Conservation (phyloP, 495 filamentous ascomycete species). For the Xylaria cubensis region DNA sequence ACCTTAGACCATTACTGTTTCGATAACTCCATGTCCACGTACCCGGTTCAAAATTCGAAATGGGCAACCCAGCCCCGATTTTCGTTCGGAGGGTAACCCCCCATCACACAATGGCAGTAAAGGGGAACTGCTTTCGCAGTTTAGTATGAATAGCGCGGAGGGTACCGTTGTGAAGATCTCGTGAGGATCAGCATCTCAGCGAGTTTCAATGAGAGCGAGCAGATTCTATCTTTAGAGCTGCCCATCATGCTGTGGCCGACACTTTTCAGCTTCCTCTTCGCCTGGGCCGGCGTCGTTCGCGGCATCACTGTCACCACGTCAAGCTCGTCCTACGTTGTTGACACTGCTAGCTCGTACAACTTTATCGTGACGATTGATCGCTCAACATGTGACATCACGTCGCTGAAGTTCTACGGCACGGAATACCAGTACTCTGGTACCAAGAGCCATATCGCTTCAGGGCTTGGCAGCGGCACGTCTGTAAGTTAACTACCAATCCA, state of each 20-base stretch:
- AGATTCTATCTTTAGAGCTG: not conserved
- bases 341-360: slow-evolving; percentile 51
- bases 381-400: slow-evolving; percentile 61
- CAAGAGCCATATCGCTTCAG: slow-evolving; percentile 62
- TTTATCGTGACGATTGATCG: slow-evolving; percentile 57
- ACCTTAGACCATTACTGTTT: not conserved
- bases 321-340: slow-evolving; percentile 47
- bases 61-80: slow-evolving; percentile 12
- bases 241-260: slow-evolving; percentile 28
- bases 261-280: slow-evolving; percentile 30
- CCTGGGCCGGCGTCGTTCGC: slow-evolving; percentile 33
- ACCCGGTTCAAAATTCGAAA: not conserved
- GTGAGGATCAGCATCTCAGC: slow-evolving; percentile 8
- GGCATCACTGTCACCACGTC: slow-evolving; percentile 43
- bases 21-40: not conserved
- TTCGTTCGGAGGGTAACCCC: slow-evolving; percentile 11
- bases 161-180: not conserved
- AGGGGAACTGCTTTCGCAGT: not conserved
- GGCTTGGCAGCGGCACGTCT: slow-evolving; percentile 52
- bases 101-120: slow-evolving; percentile 6
- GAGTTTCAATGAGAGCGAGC: not conserved
- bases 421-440: slow-evolving; percentile 56
- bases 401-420: slow-evolving; percentile 55
- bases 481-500: slow-evolving; percentile 43
- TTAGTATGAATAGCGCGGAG: slow-evolving; percentile 16